Evolutionary conservation across 352 stramenopile genomes (phyloP), one percentile per base, ranked within the genome.

Genomic region (Globisporangium apiculatum): DNA sequence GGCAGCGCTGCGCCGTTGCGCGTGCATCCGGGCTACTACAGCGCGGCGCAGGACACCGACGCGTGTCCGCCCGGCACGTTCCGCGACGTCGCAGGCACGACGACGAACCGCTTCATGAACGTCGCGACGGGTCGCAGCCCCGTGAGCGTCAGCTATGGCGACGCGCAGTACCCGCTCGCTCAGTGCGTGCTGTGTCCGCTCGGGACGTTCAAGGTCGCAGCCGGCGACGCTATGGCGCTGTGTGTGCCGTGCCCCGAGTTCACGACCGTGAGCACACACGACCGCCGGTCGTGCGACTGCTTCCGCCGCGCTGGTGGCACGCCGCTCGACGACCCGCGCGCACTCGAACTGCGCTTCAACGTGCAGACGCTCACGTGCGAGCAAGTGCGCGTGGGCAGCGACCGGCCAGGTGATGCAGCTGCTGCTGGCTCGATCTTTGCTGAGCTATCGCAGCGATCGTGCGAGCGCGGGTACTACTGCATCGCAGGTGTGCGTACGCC

Each of bases 401-500:
- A 56, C 0, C 56, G 58, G 1, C 37, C 38, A 3, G 51, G 53
- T 17, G 46, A 62, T 7, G 31, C 41, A 8, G 50, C 67, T 7
- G 62, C 65, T 24, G 67, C 64, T n/a, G 24, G 58, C 15, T 76
- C 72, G 48, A 36, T 80, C 11, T 75, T 72, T 58, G 86, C 70
- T 6, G 69, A 78, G 6, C 61, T 64, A 6, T 38, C 62, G 41
- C 74, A 91, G 61, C 68, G 68, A 24, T 62, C 72, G 2, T 95
- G 85, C 58, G 81, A 93, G 42, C 57, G 51, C 48, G 83, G 85
- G 10, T 87, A 69, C 60, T 92, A 75, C 48, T 93, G 83, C 55
- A 35, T 53, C 7, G 43, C 61, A 38, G 82, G 82, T 0, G 60
- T 86, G 2, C 75, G 76, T 0, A 73, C 57, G 12, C 77, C 79